Evolutionary conservation across 345 rosid species (phyloP).

Genomic region (Eucalyptus rudis): DNA sequence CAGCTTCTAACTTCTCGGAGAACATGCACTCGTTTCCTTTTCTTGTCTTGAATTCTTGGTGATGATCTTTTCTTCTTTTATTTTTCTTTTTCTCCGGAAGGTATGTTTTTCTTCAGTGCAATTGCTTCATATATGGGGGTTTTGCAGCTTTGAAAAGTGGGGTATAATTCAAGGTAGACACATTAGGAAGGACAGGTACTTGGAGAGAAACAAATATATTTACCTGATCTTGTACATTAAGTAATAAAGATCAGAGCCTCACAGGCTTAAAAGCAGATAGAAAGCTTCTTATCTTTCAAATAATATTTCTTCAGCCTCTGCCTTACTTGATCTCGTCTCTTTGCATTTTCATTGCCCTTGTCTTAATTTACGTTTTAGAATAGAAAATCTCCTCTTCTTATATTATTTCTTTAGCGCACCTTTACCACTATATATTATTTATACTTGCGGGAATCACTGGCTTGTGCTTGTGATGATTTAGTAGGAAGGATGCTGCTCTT

Average conservation of each 20-base stretch:
- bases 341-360: not conserved
- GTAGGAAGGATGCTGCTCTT: not conserved
- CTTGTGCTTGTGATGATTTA: not conserved
- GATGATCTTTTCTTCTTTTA: not conserved
- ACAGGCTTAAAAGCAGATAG: not conserved
- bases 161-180: not conserved
- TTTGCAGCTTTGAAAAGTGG: not conserved
- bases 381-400: not conserved
- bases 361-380: not conserved
- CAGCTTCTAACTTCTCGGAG: not conserved
- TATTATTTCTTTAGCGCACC: not conserved
- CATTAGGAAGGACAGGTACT: not conserved
- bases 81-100: not conserved
- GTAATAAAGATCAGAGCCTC: not conserved
- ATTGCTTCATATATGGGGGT: not conserved
- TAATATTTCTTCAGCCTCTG: not conserved
- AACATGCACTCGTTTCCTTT: not conserved
- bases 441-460: not conserved
- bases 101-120: not conserved
- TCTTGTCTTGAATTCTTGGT: not conserved
- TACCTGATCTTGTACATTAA: not conserved
- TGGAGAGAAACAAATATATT: not conserved
- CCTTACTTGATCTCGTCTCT: not conserved
- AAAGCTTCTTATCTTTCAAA: not conserved
- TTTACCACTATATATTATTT: not conserved